Evolutionary conservation across 2,329 filamentous ascomycete genomes (phyloP), one percentile per base, ranked within the genome.

Genomic region (Penicillium psychrosexuale): DNA sequence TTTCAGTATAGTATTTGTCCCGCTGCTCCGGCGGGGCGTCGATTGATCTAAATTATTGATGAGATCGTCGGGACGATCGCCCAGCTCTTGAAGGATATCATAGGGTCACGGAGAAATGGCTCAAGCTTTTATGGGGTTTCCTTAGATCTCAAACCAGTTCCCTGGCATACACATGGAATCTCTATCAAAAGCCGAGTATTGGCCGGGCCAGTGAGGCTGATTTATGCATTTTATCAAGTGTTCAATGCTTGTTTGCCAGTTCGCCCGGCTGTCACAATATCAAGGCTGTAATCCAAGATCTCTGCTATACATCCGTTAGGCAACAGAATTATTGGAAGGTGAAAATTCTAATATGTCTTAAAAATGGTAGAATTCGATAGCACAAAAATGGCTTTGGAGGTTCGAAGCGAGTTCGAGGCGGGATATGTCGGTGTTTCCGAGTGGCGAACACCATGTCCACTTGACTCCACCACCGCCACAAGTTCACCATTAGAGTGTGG

Each of bases 401-500:
- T 28, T 28, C 3, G 7, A n/a, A n/a, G n/a, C n/a, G n/a, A 15
- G 13, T 8, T 30, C 8, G 19, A 33, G 30, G n/a, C 31, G 8
- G 49, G 15, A 44, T n/a, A 51, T 54, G 40, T 59, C 61, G 56
- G 61, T 30, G 59, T 57, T 51, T 24, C 61, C 61, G 60, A 63
- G 19, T 47, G 47, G 49, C 48, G 50, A 44, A 52, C 28, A 30
- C 39, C 13, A 28, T 58, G 53, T 33, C 33, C 54, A 49, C 45
- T 31, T 17, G 50, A 39, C 33, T 51, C 53, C 42, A 51, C 53
- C 42, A 51, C 48, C 55, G 60, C 62, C 62, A 65, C 61, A 61
- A 61, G 22, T 42, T 51, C 55, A 56, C 55, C 58, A 58, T 63
- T 60, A 28, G 22, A 43, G 31, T 62, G 62, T 62, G 62, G 62